Conservation (phyloP, 495 filamentous ascomycete species). For the Pyrenopolyporus hunteri region DNA sequence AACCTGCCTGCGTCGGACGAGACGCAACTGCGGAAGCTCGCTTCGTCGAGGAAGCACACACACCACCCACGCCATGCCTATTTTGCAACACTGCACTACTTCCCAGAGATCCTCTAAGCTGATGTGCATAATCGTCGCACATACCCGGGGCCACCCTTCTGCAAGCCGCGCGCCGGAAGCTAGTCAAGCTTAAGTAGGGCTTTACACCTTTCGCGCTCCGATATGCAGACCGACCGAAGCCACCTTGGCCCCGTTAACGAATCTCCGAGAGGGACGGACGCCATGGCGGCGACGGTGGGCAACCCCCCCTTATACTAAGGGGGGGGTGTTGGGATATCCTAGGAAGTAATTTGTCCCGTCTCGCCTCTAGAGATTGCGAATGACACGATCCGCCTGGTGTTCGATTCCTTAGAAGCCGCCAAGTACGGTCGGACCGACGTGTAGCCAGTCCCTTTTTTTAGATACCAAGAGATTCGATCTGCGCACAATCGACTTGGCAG, state of each 20-base stretch:
- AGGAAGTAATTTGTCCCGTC: slow-evolving; percentile 20
- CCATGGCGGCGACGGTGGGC: slow-evolving; percentile 4
- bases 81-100: slow-evolving; percentile 18
- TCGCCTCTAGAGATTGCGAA: slow-evolving; percentile 27
- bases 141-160: slow-evolving; percentile 20
- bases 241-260: slow-evolving; percentile 14
- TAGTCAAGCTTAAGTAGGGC: slow-evolving; percentile 16
- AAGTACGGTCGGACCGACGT: slow-evolving; percentile 42
- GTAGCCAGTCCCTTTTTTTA: slow-evolving; percentile 32
- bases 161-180: slow-evolving; percentile 28
- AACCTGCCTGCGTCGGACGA: slow-evolving; percentile 12
- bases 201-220: slow-evolving; percentile 19
- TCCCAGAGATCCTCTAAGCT: slow-evolving; percentile 26
- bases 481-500: slow-evolving; percentile 46
- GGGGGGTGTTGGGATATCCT: slow-evolving; percentile 5
- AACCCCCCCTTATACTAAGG: slow-evolving; percentile 11
- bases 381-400: slow-evolving; percentile 16
- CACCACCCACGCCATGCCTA: slow-evolving; percentile 1
- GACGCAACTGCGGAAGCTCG: slow-evolving; percentile 6
- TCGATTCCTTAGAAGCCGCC: slow-evolving; percentile 23
- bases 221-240: slow-evolving; percentile 19
- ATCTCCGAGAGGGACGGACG: slow-evolving; percentile 22
- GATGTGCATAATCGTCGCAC: slow-evolving; percentile 33
- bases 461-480: slow-evolving; percentile 46
- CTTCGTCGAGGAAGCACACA: slow-evolving; percentile 24